Conservation (phyloP, 192 early-diverging fungal species). For the Neocallimastix lanati region DNA sequence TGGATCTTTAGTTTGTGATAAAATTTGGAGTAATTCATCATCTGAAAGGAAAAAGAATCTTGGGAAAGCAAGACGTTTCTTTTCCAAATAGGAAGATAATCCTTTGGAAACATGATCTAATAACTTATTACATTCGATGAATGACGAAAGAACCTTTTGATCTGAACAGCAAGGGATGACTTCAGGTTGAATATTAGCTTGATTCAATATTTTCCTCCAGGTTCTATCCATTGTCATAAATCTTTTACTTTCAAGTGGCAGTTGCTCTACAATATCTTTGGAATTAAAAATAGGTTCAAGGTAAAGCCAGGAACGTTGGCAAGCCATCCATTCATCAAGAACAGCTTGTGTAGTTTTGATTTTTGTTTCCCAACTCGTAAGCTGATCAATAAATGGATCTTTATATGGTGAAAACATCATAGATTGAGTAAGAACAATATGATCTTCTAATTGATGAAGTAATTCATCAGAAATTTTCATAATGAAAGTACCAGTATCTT, state of each 20-base stretch:
- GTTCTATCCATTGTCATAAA: conserved; percentile 43
- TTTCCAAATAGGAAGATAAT: conserved; percentile 36
- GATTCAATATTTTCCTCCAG: conserved; percentile 31
- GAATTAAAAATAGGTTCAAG: conserved; percentile 39
- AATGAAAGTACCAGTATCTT: conserved; percentile 37
- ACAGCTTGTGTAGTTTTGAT: conserved; percentile 38
- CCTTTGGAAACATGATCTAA: conserved; percentile 38
- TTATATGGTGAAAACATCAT: conserved; percentile 43
- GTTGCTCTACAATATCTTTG: conserved; percentile 37
- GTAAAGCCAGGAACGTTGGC: conserved; percentile 38
- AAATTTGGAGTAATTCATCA: conserved; percentile 38
- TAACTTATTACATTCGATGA: conserved; percentile 38
- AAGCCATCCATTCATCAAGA: conserved; percentile 34
- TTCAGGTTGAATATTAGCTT: conserved; percentile 27
- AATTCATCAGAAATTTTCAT: conserved; percentile 41
- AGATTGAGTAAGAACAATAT: conserved; percentile 40
- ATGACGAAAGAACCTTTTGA: conserved; percentile 32
- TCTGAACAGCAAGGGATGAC: conserved; percentile 36
- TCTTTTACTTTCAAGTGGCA: conserved; percentile 33
- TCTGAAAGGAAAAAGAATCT: conserved; percentile 43
- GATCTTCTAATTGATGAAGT: conserved; percentile 30
- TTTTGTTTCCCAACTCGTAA: conserved; percentile 35
- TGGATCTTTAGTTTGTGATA: conserved; percentile 43
- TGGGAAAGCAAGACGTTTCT: conserved; percentile 34
- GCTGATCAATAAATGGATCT: conserved; percentile 35